Evolutionary conservation across 164 flowering plant genomes (phyloP), one percentile per base, ranked within the genome.

Genomic region (Piper longum): DNA sequence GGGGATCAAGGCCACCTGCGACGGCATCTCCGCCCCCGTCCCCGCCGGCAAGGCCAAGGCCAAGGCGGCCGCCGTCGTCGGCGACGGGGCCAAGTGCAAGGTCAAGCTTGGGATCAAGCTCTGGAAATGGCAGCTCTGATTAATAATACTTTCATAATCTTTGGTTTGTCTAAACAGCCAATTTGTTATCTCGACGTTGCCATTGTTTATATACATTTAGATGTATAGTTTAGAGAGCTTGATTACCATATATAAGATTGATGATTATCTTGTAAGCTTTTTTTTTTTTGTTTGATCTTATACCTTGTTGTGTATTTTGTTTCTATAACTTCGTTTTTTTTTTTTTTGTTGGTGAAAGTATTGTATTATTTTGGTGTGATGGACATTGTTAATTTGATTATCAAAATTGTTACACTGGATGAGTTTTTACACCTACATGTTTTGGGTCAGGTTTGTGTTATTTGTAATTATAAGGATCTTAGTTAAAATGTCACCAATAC

Each of bases 41-140:
- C 73, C 78, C 13, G 76, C 70, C 40, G 70, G 72, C 19, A 71
- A 75, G 17, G 16, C 69, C 48, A 42, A 36, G 54, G 57, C 52
- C 14, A 13, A 62, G 44, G n/a, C 59, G 36, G 52, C 12, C 8
- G 19, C 75, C 0, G 63, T 66, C 41, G 61, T 52, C n/a, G 52
- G 44, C 8, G 60, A 75, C 12, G 65, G 58, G 14, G 64, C 82
- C 3, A 72, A 78, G 43, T 84, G 89, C 67, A 73, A 77, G 77
- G 85, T 84, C 41, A 77, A 82, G 70, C 79, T 84, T 26, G 67
- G 80, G 26, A 65, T 82, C 80, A 84, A 84, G 85, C 76, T 84
- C 80, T 82, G 86, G 86, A 84, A 73, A 73, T 84, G 70, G 65
- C 56, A 57, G 40, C 13, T 62, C 44, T 68, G 40, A 41, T 7